phyloP scores from a whole-genome alignment of 75 land plant species.

The Chamaecyparis obtusa region DNA sequence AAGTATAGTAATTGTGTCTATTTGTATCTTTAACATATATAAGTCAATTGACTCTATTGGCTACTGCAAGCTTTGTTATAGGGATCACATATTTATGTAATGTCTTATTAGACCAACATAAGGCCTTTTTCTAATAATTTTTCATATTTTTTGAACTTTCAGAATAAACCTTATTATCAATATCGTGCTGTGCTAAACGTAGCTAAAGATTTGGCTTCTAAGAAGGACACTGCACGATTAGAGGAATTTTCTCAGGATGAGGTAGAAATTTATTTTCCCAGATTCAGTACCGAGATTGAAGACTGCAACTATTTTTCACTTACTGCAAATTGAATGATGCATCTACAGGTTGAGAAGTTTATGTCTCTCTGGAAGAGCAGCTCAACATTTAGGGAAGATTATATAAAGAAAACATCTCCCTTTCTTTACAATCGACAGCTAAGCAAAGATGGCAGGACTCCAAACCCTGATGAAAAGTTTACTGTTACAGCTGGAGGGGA shows the following conservation, averaged over 20 bases:
- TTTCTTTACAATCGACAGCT: slow-evolving; percentile 48
- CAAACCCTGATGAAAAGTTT: slow-evolving; percentile 67
- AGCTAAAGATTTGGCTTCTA: slow-evolving; percentile 52
- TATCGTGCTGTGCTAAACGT: slow-evolving; percentile 33
- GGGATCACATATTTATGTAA: not conserved
- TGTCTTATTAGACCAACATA: not conserved
- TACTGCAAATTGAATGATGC: not conserved
- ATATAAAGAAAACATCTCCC: slow-evolving; percentile 45
- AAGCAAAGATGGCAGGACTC: slow-evolving; percentile 64
- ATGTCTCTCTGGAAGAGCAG: slow-evolving; percentile 41
- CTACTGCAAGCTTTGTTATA: no score
- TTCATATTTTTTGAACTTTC: not conserved
- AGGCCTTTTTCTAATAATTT: not conserved
- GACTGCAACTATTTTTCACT: not conserved
- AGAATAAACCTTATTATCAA: slow-evolving; percentile 63
- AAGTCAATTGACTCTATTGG: not conserved
- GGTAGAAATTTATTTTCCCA: slow-evolving; percentile 23
- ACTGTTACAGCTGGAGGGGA: slow-evolving; percentile 16
- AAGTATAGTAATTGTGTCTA: not conserved
- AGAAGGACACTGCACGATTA: slow-evolving; percentile 47
- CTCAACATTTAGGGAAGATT: slow-evolving; percentile 58
- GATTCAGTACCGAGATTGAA: no score
- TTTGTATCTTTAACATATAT: not conserved
- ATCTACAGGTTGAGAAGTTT: slow-evolving; percentile 51
- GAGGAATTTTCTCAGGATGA: slow-evolving; percentile 36